Base-by-base conservation (phyloP, 2,329 filamentous ascomycete genomes). In the Curvularia spicifera region DNA sequence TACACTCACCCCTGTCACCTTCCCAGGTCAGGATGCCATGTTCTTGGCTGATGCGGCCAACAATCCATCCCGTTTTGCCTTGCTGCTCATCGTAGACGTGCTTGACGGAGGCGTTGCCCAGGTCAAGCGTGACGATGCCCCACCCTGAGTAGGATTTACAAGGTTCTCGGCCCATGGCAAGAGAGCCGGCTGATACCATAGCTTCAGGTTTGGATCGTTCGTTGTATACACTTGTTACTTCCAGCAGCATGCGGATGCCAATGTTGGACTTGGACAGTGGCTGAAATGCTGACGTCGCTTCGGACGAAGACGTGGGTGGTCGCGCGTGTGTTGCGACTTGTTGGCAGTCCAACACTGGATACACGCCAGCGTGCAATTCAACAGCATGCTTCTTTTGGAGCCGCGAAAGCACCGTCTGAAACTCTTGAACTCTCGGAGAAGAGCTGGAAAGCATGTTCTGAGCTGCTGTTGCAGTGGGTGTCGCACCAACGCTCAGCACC, bases 281-380 rank as follows among this genome's bases (percentile, higher is more conserved):
- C 47, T 67, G 64, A 45, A 72, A 68, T 8, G 60, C 60, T 8
- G 51, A 52, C 28, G 37, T 59, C 6, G 57, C 22, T 13, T 46
- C 44, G 13, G 64, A 64, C 22, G 66, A 54, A 0, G 74, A 67
- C 8, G 47, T 43, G 9, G 52, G 10, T 3, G 82, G 80, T 0
- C 83, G 76, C 4, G 89, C 87, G 67, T 89, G 85, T 0, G 90
- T 91, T 0, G 90, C 87, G 1, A 94, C 80, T 74, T 95, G 91
- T 73, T 95, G 91, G 67, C 93, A 81, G 73, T 95, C 91, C 8
- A 94, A 83, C 3, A 87, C 81, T 0, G 90, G 86, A 71, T 93
- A 94, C 2, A 91, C 89, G 29, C 90, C 90, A 0, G 90, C 90
- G 72, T 93, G 91, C 1, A 92, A 79, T 71, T 93, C 90, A 26